phyloP scores from a whole-genome alignment of 305 asterid genomes.

The Fraxinus xanthoxyloides region DNA sequence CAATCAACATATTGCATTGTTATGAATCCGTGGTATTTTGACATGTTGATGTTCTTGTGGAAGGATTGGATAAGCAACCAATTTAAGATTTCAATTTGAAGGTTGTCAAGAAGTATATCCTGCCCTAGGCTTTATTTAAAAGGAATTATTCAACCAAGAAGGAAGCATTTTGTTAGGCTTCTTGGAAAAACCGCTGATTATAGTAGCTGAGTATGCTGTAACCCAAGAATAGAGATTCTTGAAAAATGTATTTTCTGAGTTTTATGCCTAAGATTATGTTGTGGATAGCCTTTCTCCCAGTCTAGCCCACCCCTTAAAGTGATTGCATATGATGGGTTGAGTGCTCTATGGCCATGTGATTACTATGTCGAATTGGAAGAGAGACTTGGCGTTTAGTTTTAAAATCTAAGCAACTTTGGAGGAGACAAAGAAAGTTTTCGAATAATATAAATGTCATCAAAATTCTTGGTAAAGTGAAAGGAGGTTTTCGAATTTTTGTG shows the following conservation, averaged over 20 bases:
- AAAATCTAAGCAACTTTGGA: background rate
- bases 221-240: background rate
- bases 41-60: background rate
- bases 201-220: background rate
- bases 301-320: background rate
- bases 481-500: background rate
- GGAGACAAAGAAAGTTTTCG: background rate
- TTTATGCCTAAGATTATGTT: background rate
- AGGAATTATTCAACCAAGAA: background rate
- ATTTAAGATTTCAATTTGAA: background rate
- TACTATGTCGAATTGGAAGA: background rate
- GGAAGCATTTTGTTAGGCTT: background rate
- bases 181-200: background rate
- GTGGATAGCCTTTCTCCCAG: background rate
- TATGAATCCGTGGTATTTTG: background rate
- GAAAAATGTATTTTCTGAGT: background rate
- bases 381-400: background rate
- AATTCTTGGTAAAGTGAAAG: background rate
- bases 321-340: background rate
- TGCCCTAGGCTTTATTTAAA: background rate
- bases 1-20: no score
- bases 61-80: background rate
- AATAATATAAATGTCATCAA: background rate
- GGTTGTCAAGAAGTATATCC: background rate
- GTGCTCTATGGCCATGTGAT: background rate